Evolutionary conservation across 1,284 basidiomycete genomes (phyloP), one percentile per base, ranked within the genome.

Genomic region (Jaminaea rosea): DNA sequence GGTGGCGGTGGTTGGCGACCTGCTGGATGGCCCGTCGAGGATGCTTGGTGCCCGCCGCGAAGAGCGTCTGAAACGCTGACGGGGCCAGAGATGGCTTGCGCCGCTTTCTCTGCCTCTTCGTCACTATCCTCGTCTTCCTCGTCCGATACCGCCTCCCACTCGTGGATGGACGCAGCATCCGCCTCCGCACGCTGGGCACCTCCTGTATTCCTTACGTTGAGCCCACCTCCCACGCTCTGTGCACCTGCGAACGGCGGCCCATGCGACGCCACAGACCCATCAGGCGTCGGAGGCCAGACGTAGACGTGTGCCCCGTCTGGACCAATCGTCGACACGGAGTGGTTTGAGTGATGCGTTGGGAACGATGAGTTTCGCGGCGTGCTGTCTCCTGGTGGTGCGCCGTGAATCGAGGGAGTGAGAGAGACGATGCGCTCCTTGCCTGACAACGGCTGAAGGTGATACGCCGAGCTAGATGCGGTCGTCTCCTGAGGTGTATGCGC

Each of bases 281-380:
- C 60, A 2, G 65, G 65, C 21, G 61, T 65, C 1, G 65, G 65
- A 2, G 65, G 65, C 34, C 65, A 67, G 29, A 67, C 63, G 45
- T 64, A 65, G 50, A 67, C 63, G 32, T 59, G 62, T 10, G 62
- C 62, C 4, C 50, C 51, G 9, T 46, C 50, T n/a, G 55, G 54
- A 36, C 56, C 58, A 8, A 59, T 49, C 15, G 61, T 60, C 1
- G 56, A 56, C 7, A 52, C 51, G 8, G 61, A 60, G 1, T 59
- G 50, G 15, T 53, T 59, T 29, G 39, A 36, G 26, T 52, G 53
- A 23, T 57, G 59, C 2, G 19, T 42, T 13, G 19, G 19, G 15
- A n/a, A 13, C 4, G 19, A 5, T 15, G 39, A 23, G 4, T 5
- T 21, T n/a, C n/a, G 34, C 34, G 34, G 21, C 21, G 34, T 6